These are phyloP conservation scores for Dactylonectria macrodidyma DNA, from an alignment of 2,329 filamentous ascomycete species.

Conservation along the genomic window DNA sequence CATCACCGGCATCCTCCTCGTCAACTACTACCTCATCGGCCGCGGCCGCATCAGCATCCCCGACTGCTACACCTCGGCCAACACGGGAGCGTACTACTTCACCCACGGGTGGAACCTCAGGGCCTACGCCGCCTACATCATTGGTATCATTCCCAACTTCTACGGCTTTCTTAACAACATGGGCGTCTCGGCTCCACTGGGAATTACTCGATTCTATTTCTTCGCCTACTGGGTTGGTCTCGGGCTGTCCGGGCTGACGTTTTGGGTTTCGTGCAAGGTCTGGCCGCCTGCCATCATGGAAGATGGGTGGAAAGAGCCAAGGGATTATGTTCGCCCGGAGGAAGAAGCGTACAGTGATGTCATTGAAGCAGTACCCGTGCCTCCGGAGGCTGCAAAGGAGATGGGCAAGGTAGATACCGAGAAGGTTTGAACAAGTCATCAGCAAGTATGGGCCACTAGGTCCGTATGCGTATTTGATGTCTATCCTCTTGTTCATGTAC, in stretches of 20 bases:
- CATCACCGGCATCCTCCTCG: conserved; percentile 59
- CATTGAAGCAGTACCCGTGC: neutral
- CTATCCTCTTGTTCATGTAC: too few relatives aligned
- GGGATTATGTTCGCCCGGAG: conserved; percentile 17
- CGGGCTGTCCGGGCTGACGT: neutral
- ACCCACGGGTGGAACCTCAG: conserved; percentile 21
- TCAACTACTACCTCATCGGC: conserved; percentile 59
- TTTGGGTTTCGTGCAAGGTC: conserved; percentile 14
- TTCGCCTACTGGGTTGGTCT: conserved; percentile 21
- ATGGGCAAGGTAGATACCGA: neutral
- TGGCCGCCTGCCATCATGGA: conserved; percentile 16
- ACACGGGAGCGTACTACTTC: conserved; percentile 23
- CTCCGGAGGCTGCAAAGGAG: neutral
- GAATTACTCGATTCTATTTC: conserved; percentile 13
- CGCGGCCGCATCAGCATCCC: conserved; percentile 13
- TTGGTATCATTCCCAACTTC: conserved; percentile 26
- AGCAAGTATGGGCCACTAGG: too few relatives aligned
- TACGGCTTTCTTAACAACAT: conserved; percentile 24
- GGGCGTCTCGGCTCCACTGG: conserved; percentile 14
- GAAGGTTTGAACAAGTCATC: neutral
- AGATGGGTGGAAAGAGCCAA: conserved; percentile 13
- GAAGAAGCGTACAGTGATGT: conserved; percentile 5
- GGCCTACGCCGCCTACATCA: conserved; percentile 24
- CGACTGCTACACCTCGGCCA: conserved; percentile 14
- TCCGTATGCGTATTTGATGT: too few relatives aligned